phyloP scores from a whole-genome alignment of 495 filamentous ascomycete species.

The Sporormia fimetaria region DNA sequence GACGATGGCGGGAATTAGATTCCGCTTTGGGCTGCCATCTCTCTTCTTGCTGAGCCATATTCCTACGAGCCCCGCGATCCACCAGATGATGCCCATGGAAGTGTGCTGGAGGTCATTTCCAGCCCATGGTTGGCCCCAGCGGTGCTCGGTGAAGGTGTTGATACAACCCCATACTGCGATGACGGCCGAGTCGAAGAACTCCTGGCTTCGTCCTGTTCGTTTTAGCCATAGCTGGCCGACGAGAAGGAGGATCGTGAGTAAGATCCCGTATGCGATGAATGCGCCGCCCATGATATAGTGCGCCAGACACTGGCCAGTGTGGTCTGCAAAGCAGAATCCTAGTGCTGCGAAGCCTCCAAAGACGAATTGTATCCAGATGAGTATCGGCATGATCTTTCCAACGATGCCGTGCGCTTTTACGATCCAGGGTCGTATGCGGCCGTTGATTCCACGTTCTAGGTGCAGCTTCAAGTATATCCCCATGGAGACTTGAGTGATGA shows the following conservation, averaged over 20 bases:
- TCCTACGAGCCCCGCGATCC: conserved; percentile 81
- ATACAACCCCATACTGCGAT: conserved; percentile 92
- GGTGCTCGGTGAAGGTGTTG: conserved; percentile 96
- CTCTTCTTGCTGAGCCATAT: conserved; percentile 81
- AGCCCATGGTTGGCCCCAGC: conserved; percentile 86
- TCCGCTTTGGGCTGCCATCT: conserved; percentile 77
- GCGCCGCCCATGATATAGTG: conserved; percentile 98
- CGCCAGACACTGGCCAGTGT: conserved; percentile 83
- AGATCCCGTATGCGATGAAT: conserved; percentile 87
- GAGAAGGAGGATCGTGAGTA: conserved; percentile 75
- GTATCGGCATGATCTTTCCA: conserved; percentile 77
- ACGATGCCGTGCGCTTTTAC: conserved; percentile 67
- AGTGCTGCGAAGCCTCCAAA: conserved; percentile 89
- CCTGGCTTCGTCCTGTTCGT: conserved; percentile 77
- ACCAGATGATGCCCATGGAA: conserved; percentile 95
- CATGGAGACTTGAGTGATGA: conserved; percentile 63
- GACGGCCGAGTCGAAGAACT: conserved; percentile 89
- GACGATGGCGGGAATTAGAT: conserved; percentile 83
- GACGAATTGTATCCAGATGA: conserved; percentile 89
- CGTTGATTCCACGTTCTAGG: conserved; percentile 70
- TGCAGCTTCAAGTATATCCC: conserved; percentile 87
- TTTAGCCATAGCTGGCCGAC: conserved; percentile 82
- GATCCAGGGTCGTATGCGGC: conserved; percentile 57
- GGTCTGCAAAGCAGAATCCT: conserved; percentile 89
- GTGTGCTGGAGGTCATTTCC: conserved; percentile 95